Evolutionary conservation across 2,329 filamentous ascomycete species (phyloP), one percentile per base, ranked within the genome.

Genomic region (Dissoconium aciculare): DNA sequence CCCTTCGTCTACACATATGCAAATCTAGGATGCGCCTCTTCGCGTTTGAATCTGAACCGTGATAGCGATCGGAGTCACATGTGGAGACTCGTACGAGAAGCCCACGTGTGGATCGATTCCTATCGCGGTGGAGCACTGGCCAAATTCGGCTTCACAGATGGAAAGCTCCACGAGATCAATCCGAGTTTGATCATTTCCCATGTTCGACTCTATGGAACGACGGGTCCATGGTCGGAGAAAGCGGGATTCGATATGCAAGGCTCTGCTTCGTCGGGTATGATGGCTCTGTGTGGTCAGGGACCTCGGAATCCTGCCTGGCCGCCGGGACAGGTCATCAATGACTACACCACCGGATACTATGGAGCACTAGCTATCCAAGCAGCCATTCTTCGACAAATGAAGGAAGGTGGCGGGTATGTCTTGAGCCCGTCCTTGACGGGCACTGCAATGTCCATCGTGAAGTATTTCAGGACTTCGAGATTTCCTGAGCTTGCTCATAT

Each of bases 191-290:
- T 35, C 25, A 27, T 35, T n/a, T 35, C 33, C 10, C 33, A 35
- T 27, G 33, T 35, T 5, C 28, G 33, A 3, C 11, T 32, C 3
- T 35, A 35, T 13, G 33, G 33, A 10, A 27, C 24, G 17, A 27
- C 5, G 15, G 33, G 33, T 12, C 33, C 33, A 5, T 35, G 33
- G 33, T 15, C 29, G 12, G 15, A 11, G 11, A 35, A 35, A 15
- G 16, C 30, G 17, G 33, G 33, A 3, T 35, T 35, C 14, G 33
- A 35, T 28, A 34, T 34, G 32, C 32, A 34, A 27, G 32, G 32
- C 32, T 34, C 32, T 6, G 32, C 32, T 5, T 34, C 32, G 4
- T 31, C 27, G 10, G 32, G 32, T 11, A 30, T 34, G 32, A 34
- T 34, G 32, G 27, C 32, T 4, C 14, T 34, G 5, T 31, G 32